Base-by-base conservation (phyloP, 495 filamentous ascomycete species). In the Choiromyces venosus region DNA sequence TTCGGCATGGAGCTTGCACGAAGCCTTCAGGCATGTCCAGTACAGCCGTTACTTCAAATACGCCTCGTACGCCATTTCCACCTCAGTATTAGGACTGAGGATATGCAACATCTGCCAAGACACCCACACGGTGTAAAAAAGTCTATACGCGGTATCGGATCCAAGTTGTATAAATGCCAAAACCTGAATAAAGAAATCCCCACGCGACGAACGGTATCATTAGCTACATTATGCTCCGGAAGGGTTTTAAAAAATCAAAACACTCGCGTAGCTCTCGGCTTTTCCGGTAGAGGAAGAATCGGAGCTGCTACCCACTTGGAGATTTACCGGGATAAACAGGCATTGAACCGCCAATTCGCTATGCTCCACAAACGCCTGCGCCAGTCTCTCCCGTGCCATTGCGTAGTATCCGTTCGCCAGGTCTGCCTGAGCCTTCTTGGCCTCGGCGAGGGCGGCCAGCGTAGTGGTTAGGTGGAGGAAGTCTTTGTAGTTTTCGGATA, bases 91-190 rank as follows among this genome's bases (percentile, higher is more conserved):
- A 56, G 78, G 78, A 67, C 46, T 42, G n/a, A 76, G 68, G 4
- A 83, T 67, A 39, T 82, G 79, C 69, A 83, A 79, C 36, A 82
- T 83, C 72, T 84, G 81, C 82, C 82, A 84, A 70, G 82, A 73
- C 79, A 83, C 81, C 44, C 82, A 84, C 36, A 82, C 83, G 29
- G 83, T 79, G 42, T 82, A 82, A n/a, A n/a, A n/a, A n/a, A n/a
- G n/a, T n/a, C n/a, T n/a, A n/a, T n/a, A n/a, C n/a, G n/a, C n/a
- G n/a, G n/a, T 21, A 84, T 81, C 6, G 82, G 82, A 72, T 83
- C 82, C 65, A 84, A 78, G 52, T 84, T 83, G 73, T 83, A 84
- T 65, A 83, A 82, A 76, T 84, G 83, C 83, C 83, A 84, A 70
- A 84, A 82, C 52, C 82, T 84, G 38, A 70, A 67, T 29, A 35